A percentile compares a stretch with the other conserved stretches of the same genome.
phyloP scores from a whole-genome alignment of 1,139 yeast genomes.

The Hansenula lynferdii region DNA sequence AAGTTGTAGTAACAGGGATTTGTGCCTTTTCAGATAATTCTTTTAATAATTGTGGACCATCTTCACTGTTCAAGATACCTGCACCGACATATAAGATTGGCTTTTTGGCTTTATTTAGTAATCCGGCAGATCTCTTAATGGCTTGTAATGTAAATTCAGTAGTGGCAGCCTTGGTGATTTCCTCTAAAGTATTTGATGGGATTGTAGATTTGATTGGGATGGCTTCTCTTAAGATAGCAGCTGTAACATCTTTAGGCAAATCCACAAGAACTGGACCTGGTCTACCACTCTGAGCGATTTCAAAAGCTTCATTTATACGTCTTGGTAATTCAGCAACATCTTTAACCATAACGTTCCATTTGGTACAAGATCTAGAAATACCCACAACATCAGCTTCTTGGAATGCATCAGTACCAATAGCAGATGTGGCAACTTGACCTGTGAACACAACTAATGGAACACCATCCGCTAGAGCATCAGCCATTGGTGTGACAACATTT shows the following conservation, averaged over 20 bases:
- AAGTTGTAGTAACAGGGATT: constrained; percentile 93
- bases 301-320: constrained; percentile 96
- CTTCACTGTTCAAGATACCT: constrained; percentile 75
- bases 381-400: constrained; percentile 99
- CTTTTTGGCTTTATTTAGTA: constrained; percentile 77
- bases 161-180: constrained; percentile 65
- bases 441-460: constrained; percentile 96
- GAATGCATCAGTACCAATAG: constrained; percentile 98
- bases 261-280: constrained; percentile 99
- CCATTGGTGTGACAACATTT: constrained; percentile 94
- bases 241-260: constrained; percentile 96
- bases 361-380: constrained; percentile 94
- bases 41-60: constrained; percentile 75
- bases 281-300: constrained; percentile 92
- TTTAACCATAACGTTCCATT: constrained; percentile 99
- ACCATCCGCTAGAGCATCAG: constrained; percentile 97
- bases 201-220: constrained; percentile 83
- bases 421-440: constrained; percentile 94
- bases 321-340: constrained; percentile 91
- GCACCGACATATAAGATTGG: constrained; percentile 92
- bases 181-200: constrained; percentile 75
- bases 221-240: constrained; percentile 78
- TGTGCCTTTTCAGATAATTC: constrained; percentile 87
- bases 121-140: constrained; percentile 68
- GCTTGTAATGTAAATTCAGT: constrained; percentile 76